Base-by-base conservation (phyloP, 352 stramenopile species). In the Globisporangium polare region DNA sequence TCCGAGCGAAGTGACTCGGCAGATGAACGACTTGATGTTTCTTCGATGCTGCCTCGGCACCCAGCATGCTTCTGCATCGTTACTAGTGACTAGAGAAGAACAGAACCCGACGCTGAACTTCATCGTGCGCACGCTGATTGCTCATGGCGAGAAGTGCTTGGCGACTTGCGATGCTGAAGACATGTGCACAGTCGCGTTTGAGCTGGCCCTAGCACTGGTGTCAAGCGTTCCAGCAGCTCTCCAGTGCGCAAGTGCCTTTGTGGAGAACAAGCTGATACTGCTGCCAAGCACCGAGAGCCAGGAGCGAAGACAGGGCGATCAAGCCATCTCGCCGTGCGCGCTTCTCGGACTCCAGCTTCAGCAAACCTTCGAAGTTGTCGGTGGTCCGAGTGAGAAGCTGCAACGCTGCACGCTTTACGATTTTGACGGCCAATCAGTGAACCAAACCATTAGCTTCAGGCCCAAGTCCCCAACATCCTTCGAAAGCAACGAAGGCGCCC, bases 141-240 rank as follows among this genome's bases (percentile, higher is more conserved):
- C 53, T 6, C 76, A 81, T 35, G 63, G 60, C 31, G 46, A 47
- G n/a, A 53, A 20, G 29, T 66, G 57, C 39, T 61, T 66, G 8
- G 62, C 63, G 12, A 78, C 66, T 2, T 68, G 63, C 8, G 52
- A 67, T 41, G 50, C 60, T 17, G 76, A 86, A 80, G 76, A 86
- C 41, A 62, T 58, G 18, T 86, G 74, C 42, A 76, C 72, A 22
- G 31, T 83, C 17, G 72, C 58, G 27, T 71, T 80, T 39, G 64
- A 74, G 20, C 35, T 83, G 56, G 42, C 65, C 10, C 54, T 77
- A 5, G 59, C 74, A 15, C 45, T 86, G 10, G 27, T 65, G 22
- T 68, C 72, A 18, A 77, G 74, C 58, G 56, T 83, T 2, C 74
- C 74, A 51, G 65, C 72, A 17, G 69, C 72, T 42, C 62, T 86